phyloP scores from a whole-genome alignment of 1,284 basidiomycete species.

The Ceratobasidium papillatum region DNA sequence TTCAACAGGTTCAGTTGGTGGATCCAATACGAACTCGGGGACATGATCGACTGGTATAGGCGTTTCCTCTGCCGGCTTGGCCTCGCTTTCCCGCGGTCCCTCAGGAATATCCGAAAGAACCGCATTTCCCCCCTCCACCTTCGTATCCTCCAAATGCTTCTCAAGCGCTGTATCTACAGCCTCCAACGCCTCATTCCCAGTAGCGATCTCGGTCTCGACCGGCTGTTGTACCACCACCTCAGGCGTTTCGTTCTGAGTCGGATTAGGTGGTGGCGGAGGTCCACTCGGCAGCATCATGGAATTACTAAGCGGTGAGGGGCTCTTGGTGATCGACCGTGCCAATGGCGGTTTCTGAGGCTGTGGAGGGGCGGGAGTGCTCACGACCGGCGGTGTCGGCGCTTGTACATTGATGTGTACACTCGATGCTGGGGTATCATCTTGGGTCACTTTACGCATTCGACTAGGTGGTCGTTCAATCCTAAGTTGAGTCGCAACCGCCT shows the following conservation, averaged over 20 bases:
- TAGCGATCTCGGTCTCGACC: background rate
- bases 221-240: background rate
- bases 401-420: constrained; percentile 4
- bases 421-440: background rate
- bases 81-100: background rate
- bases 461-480: background rate
- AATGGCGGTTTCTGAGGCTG: background rate
- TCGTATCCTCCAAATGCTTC: background rate
- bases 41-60: background rate
- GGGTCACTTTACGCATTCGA: background rate
- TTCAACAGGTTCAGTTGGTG: background rate
- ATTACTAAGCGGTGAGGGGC: constrained; percentile 10
- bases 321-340: background rate
- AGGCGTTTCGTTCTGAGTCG: background rate
- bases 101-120: background rate
- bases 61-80: background rate
- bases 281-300: constrained; percentile 9
- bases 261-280: background rate
- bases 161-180: background rate
- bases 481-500: constrained; percentile 39
- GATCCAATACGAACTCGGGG: background rate
- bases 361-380: background rate
- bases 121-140: background rate
- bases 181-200: background rate
- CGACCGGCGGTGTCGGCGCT: constrained; percentile 11